Percentiles rank a stretch among this genome's conserved stretches.
Conservation (phyloP, 805 yeast genomes). For the Saccharomycopsis sp. region DNA sequence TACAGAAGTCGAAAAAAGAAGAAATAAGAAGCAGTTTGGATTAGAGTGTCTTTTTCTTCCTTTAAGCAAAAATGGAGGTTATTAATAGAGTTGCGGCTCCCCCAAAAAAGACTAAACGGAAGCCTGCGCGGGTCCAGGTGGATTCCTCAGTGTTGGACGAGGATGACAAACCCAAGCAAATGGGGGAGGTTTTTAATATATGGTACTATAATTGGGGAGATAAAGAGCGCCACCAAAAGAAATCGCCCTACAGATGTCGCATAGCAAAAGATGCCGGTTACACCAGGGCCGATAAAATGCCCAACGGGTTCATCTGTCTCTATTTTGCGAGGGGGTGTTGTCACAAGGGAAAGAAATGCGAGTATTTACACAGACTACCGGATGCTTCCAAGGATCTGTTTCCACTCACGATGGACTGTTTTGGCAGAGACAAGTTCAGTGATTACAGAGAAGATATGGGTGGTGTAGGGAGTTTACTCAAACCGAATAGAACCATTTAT, state of each 20-base stretch:
- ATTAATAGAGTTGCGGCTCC: neutral
- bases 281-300: conserved; percentile 56
- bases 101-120: conserved; percentile 20
- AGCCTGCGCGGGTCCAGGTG: conserved; percentile 69
- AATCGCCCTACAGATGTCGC: conserved; percentile 50
- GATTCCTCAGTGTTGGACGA: conserved; percentile 50
- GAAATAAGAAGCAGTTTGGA: no score
- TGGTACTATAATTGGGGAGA: conserved; percentile 93
- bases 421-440: conserved; percentile 82
- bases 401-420: conserved; percentile 72
- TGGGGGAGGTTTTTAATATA: conserved; percentile 73
- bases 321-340: conserved; percentile 90
- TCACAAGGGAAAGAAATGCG: conserved; percentile 68
- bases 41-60: no score
- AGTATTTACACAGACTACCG: conserved; percentile 75
- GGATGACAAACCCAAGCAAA: conserved; percentile 64
- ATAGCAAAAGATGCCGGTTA: conserved; percentile 63
- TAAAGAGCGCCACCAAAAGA: conserved; percentile 48
- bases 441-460: conserved; percentile 89
- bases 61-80: no score
- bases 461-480: conserved; percentile 79
- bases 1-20: no score
- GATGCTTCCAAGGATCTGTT: conserved; percentile 43
- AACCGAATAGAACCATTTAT: conserved; percentile 67
- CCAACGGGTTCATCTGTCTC: conserved; percentile 52